A percentile compares a stretch with the other conserved stretches of the same genome.
Conservation (phyloP, 78 protist species). For the Isochrysis galbana region DNA sequence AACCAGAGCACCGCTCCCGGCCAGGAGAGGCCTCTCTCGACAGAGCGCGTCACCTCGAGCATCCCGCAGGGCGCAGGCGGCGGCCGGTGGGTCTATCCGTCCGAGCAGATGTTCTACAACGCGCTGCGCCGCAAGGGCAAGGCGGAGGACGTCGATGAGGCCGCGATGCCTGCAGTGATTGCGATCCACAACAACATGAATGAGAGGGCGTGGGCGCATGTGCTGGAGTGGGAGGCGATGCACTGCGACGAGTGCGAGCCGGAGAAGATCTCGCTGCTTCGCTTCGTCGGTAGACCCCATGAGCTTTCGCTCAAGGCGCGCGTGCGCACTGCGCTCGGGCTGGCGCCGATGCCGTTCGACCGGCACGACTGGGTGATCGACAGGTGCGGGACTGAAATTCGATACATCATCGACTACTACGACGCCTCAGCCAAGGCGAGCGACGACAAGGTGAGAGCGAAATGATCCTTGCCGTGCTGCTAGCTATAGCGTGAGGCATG, state of each 20-base stretch:
- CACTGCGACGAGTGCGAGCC: constrained; percentile 42
- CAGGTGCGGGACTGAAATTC: constrained; percentile 38
- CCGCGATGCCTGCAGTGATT: not conserved
- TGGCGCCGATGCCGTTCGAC: constrained; percentile 28
- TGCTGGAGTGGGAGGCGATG: constrained; percentile 9
- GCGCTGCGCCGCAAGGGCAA: constrained; percentile 44
- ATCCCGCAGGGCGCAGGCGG: constrained; percentile 46
- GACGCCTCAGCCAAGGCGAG: not conserved
- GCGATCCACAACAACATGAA: constrained; percentile 52
- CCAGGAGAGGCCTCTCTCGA: not conserved
- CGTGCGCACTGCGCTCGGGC: not conserved
- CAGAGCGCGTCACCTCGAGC: constrained; percentile 27
- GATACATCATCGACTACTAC: constrained; percentile 49
- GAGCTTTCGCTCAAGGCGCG: constrained; percentile 47
- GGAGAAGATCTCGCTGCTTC: constrained; percentile 44
- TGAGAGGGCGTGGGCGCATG: constrained; percentile 19
- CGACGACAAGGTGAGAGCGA: not conserved
- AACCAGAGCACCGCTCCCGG: constrained; percentile 31
- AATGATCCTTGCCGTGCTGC: too few relatives aligned
- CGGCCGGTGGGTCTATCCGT: constrained; percentile 35
- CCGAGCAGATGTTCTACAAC: constrained; percentile 47
- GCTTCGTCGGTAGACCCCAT: constrained; percentile 72
- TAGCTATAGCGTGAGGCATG: not conserved
- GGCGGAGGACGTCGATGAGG: not conserved
- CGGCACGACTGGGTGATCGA: constrained; percentile 49